A percentile compares a stretch with the other conserved stretches of the same genome.
These are phyloP conservation scores for Cerrena zonata DNA, from an alignment of 1,284 basidiomycete genomes.

Conservation along the genomic window DNA sequence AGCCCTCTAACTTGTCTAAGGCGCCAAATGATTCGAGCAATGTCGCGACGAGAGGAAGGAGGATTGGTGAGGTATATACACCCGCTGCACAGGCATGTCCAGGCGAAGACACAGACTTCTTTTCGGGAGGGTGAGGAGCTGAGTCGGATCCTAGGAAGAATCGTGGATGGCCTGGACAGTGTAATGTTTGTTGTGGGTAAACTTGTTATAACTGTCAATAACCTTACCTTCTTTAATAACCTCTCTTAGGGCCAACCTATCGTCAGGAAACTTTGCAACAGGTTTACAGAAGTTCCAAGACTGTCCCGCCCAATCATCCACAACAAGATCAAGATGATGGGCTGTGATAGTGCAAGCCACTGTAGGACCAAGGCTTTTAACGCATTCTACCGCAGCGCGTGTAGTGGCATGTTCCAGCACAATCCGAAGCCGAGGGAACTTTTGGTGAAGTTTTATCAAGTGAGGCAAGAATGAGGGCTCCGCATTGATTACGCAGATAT, in stretches of 20 bases:
- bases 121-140: slow-evolving; percentile 83
- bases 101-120: slow-evolving; percentile 75
- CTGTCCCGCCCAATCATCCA: slow-evolving; percentile 97
- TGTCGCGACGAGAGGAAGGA: slow-evolving; percentile 83
- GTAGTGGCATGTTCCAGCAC: slow-evolving; percentile 99
- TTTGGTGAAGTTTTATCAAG: slow-evolving; percentile 73
- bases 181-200: background rate
- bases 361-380: slow-evolving; percentile 78
- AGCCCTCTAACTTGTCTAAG: slow-evolving; percentile 72
- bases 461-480: slow-evolving; percentile 89
- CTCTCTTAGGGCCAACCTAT: slow-evolving; percentile 79
- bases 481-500: slow-evolving; percentile 91
- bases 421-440: slow-evolving; percentile 90
- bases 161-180: slow-evolving; percentile 74
- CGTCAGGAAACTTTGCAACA: slow-evolving; percentile 92
- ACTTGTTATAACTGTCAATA: background rate
- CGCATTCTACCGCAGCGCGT: slow-evolving; percentile 86
- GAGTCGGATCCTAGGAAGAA: slow-evolving; percentile 99
- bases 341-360: slow-evolving; percentile 97
- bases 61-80: slow-evolving; percentile 85
- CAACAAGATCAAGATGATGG: slow-evolving; percentile 90
- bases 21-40: slow-evolving; percentile 84
- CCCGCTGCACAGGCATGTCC: slow-evolving; percentile 84
- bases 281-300: slow-evolving; percentile 98
- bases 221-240: slow-evolving; percentile 70